phyloP scores from a whole-genome alignment of 2,329 filamentous ascomycete species.

The Penicillium sp. region DNA sequence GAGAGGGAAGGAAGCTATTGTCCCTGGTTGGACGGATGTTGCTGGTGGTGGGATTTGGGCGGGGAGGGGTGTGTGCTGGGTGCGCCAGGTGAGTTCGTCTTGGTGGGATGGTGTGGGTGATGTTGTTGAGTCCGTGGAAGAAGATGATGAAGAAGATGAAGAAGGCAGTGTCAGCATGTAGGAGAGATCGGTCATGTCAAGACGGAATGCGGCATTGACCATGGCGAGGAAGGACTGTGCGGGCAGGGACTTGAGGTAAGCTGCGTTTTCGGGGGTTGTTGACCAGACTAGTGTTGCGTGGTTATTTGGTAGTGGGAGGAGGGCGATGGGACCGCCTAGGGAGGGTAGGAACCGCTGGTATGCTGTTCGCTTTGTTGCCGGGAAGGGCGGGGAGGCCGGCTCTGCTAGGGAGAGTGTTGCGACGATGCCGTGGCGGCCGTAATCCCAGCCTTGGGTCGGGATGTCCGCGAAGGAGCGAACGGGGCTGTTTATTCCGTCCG shows the following conservation, averaged over 20 bases:
- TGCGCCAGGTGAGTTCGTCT: slow-evolving; percentile 80
- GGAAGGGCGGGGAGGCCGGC: slow-evolving; percentile 29
- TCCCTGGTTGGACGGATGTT: slow-evolving; percentile 69
- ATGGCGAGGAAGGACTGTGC: slow-evolving; percentile 72
- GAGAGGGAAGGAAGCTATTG: slow-evolving; percentile 83
- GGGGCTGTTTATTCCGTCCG: slow-evolving; percentile 91
- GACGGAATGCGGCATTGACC: slow-evolving; percentile 89
- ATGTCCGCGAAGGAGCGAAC: slow-evolving; percentile 88
- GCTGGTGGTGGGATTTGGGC: slow-evolving; percentile 62
- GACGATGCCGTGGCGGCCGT: slow-evolving; percentile 83
- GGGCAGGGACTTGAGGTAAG: slow-evolving; percentile 71
- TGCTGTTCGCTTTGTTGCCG: slow-evolving; percentile 61
- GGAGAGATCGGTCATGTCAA: slow-evolving; percentile 71
- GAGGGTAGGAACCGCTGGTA: slow-evolving; percentile 95
- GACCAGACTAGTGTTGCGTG: slow-evolving; percentile 90
- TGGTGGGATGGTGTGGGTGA: slow-evolving; percentile 47
- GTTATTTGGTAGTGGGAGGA: slow-evolving; percentile 82
- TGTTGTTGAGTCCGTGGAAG: background rate
- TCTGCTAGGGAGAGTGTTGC: slow-evolving; percentile 73
- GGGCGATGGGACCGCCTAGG: slow-evolving; percentile 71
- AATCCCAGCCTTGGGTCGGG: slow-evolving; percentile 85
- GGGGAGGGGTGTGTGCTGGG: slow-evolving; percentile 62
- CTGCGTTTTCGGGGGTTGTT: slow-evolving; percentile 75
- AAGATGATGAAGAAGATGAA: too few relatives aligned
- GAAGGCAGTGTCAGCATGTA: slow-evolving; percentile 69